A percentile compares a stretch with the other conserved stretches of the same genome.
These are phyloP conservation scores for Zalerion maritima DNA, from an alignment of 495 filamentous ascomycete species.

Conservation along the genomic window DNA sequence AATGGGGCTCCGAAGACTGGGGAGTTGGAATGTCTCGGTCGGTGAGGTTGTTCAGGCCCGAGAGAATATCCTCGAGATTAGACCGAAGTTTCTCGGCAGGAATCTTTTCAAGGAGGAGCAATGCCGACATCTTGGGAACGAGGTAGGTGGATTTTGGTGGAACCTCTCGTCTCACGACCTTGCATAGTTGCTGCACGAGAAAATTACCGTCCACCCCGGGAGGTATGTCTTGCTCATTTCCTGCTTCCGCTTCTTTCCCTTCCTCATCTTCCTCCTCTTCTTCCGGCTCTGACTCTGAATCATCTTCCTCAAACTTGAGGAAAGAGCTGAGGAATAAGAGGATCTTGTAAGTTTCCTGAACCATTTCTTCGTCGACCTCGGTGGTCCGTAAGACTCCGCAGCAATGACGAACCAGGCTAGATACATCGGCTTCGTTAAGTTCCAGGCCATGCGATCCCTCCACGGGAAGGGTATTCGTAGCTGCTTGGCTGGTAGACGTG, in stretches of 20 bases:
- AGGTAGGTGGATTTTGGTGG: slow-evolving; percentile 45
- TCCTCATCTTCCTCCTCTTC: slow-evolving; percentile 27
- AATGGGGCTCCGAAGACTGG: slow-evolving; percentile 47
- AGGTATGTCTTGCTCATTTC: slow-evolving; percentile 47
- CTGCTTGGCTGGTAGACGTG: slow-evolving; percentile 42
- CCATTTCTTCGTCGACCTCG: slow-evolving; percentile 48
- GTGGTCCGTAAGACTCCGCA: slow-evolving; percentile 51
- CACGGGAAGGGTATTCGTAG: slow-evolving; percentile 44
- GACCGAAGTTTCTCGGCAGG: slow-evolving; percentile 39
- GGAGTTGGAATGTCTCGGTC: slow-evolving; percentile 59
- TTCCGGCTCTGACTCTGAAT: slow-evolving; percentile 13
- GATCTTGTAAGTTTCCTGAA: slow-evolving; percentile 59
- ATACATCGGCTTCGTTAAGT: slow-evolving; percentile 48
- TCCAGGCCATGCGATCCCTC: slow-evolving; percentile 53
- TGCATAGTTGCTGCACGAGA: too few relatives aligned
- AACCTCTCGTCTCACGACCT: slow-evolving; percentile 64
- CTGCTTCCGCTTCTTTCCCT: slow-evolving; percentile 19
- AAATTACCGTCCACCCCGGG: slow-evolving; percentile 55
- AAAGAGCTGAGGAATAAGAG: slow-evolving; percentile 56
- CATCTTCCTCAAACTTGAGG: slow-evolving; percentile 34
- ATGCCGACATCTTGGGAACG: slow-evolving; percentile 57
- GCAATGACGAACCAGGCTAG: slow-evolving; percentile 46
- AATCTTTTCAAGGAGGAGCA: slow-evolving; percentile 52
- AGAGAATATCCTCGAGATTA: slow-evolving; percentile 51
- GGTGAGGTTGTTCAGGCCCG: slow-evolving; percentile 70